Base-by-base conservation (phyloP, 2,329 filamentous ascomycete genomes). In the Colletotrichum ledebouriae region DNA sequence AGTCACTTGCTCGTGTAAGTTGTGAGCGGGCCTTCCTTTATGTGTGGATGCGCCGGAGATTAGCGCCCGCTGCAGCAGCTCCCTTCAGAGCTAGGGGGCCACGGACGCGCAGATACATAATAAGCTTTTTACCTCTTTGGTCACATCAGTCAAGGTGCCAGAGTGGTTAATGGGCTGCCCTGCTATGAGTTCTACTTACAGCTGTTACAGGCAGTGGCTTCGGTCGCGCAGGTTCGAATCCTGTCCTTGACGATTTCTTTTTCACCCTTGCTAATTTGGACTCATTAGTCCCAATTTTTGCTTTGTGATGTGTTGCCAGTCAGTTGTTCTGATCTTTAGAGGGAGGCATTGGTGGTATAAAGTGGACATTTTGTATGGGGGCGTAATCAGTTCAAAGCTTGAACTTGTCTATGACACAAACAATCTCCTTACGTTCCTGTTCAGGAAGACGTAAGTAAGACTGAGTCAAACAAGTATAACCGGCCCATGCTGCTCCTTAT, bases 151-250 rank as follows among this genome's bases (percentile, higher is more conserved):
- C 59, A 61, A 61, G 59, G 59, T 61, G 59, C 59, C 59, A 61
- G 59, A 61, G 59, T 61, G 59, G 59, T 61, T 61, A 61, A 61
- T 61, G 59, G 59, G 59, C 59, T 61, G 59, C 59, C 59, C 59
- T 61, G 59, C 59, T 61, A 61, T 53, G 25, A 10, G 37, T 33
- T 17, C 34, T 53, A 10, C 44, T 25, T 44, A 12, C 6, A 59
- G 56, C 1, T 59, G 42, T 49, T 42, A n/a, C 41, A 61, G 59
- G 59, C 59, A 61, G 59, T 61, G 59, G 59, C 59, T 61, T 61
- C 59, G 59, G 59, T 61, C 59, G 59, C 57, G 57, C 57, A 59
- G 57, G 57, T 59, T 59, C 57, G 57, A 59, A 59, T 59, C 57
- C 57, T 59, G 57, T 59, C 57, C 57, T 59, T 59, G 57, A 59